These are phyloP conservation scores for Sclerotinia trifoliorum DNA, from an alignment of 2,329 filamentous ascomycete genomes.

Conservation along the genomic window DNA sequence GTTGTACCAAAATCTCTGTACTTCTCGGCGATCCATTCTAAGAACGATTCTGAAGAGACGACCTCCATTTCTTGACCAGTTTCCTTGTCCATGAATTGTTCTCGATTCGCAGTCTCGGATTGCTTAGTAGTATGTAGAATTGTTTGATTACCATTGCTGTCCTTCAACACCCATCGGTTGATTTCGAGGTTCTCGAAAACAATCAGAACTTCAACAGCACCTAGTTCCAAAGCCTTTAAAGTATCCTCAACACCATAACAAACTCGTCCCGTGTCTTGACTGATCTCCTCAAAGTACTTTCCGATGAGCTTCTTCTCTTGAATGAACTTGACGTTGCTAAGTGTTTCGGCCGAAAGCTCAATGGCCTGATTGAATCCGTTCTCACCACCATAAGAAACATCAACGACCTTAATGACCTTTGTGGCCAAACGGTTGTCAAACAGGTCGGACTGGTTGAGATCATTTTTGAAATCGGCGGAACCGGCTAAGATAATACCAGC, in stretches of 20 bases:
- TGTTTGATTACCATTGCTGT: slow-evolving; percentile 67
- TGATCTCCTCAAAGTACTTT: slow-evolving; percentile 98
- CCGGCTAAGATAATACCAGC: slow-evolving; percentile 92
- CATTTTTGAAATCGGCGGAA: slow-evolving; percentile 99
- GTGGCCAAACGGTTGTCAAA: slow-evolving; percentile 87
- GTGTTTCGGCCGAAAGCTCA: slow-evolving; percentile 88
- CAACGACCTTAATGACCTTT: slow-evolving; percentile 99
- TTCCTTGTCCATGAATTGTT: slow-evolving; percentile 90
- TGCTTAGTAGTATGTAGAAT: slow-evolving; percentile 85
- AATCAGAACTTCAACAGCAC: slow-evolving; percentile 90
- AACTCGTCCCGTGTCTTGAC: slow-evolving; percentile 92
- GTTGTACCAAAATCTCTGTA: slow-evolving; percentile 97
- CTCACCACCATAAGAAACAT: slow-evolving; percentile 97
- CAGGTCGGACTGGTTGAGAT: slow-evolving; percentile 94
- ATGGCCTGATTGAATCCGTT: slow-evolving; percentile 99
- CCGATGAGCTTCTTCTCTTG: slow-evolving; percentile 99
- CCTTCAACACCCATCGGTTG: slow-evolving; percentile 86
- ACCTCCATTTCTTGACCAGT: slow-evolving; percentile 98
- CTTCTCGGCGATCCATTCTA: slow-evolving; percentile 99
- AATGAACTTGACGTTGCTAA: slow-evolving; percentile 99
- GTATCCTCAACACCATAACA: slow-evolving; percentile 99
- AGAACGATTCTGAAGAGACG: slow-evolving; percentile 80
- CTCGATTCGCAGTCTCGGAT: slow-evolving; percentile 72
- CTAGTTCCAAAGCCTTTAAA: slow-evolving; percentile 91
- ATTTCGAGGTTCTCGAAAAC: slow-evolving; percentile 97